These are phyloP conservation scores for Corylus avellana DNA, from an alignment of 306 rosid genomes.

Conservation along the genomic window DNA sequence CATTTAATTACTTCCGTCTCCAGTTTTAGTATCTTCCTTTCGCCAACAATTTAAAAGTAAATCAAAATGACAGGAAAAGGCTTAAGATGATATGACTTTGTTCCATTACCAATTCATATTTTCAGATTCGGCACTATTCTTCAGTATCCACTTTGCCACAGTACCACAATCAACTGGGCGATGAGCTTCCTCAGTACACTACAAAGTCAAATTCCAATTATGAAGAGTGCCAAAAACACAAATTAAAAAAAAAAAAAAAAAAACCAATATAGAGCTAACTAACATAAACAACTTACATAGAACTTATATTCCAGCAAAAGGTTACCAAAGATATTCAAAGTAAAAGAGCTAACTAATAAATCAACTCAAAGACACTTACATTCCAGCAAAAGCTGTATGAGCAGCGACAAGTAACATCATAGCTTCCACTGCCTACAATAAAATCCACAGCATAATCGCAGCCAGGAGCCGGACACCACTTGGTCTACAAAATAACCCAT, in stretches of 20 bases:
- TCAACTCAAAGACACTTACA: conserved; percentile 37
- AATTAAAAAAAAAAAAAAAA: background rate
- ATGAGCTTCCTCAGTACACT: conserved; percentile 97
- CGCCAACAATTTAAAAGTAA: background rate
- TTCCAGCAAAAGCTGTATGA: conserved; percentile 94
- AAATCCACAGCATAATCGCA: conserved; percentile 88
- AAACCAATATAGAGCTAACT: background rate
- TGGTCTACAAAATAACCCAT: conserved; percentile 47
- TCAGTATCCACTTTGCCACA: conserved; percentile 90
- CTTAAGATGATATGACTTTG: background rate
- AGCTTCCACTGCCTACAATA: conserved; percentile 83
- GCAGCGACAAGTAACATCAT: conserved; percentile 91
- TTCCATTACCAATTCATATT: conserved; percentile 77
- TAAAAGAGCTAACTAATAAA: background rate
- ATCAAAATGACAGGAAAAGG: background rate
- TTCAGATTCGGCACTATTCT: conserved; percentile 97
- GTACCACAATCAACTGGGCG: conserved; percentile 97
- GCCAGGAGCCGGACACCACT: conserved; percentile 98
- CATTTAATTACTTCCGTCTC: background rate
- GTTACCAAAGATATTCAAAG: background rate
- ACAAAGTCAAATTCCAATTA: conserved; percentile 26
- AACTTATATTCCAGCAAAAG: background rate
- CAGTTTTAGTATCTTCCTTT: background rate
- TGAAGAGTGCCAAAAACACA: too few species aligned
- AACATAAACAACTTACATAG: background rate